phyloP scores from a whole-genome alignment of 1,284 basidiomycete genomes.

The Testicularia cyperi region DNA sequence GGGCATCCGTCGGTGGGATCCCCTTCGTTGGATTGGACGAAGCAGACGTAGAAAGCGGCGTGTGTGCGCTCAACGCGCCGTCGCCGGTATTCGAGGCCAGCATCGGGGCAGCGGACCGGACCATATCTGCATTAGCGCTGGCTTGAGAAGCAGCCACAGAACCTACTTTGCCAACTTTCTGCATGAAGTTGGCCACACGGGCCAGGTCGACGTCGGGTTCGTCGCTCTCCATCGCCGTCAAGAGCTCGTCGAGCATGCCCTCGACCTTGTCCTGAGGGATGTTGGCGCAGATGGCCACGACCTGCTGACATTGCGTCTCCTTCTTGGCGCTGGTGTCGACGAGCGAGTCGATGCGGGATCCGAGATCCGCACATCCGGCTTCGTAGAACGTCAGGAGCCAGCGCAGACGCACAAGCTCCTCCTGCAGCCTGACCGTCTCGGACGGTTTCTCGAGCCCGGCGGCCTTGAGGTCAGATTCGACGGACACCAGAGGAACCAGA shows the following conservation, averaged over 20 bases:
- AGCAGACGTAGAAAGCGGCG: too few relatives aligned
- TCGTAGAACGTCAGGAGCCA: slow-evolving; percentile 28
- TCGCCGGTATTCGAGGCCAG: too few relatives aligned
- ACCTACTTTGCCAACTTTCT: slow-evolving; percentile 56
- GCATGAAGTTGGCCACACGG: slow-evolving; percentile 85
- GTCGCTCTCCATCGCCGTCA: slow-evolving; percentile 86
- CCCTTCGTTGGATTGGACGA: too few relatives aligned
- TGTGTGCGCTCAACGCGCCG: too few relatives aligned
- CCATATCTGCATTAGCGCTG: too few relatives aligned
- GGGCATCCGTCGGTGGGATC: too few relatives aligned
- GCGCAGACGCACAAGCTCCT: slow-evolving; percentile 39
- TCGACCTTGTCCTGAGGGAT: slow-evolving; percentile 85
- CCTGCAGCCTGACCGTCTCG: slow-evolving; percentile 1
- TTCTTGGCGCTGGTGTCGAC: slow-evolving; percentile 74
- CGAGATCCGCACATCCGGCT: slow-evolving; percentile 59
- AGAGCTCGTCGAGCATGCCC: slow-evolving; percentile 83
- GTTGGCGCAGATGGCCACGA: slow-evolving; percentile 84
- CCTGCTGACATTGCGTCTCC: slow-evolving; percentile 84
- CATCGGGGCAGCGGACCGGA: too few relatives aligned
- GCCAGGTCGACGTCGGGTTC: slow-evolving; percentile 76
- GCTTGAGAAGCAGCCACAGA: too few relatives aligned
- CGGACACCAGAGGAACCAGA: not conserved
- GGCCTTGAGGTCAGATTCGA: slow-evolving; percentile 3
- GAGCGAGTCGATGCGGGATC: slow-evolving; percentile 76
- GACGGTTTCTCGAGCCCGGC: not conserved